These are phyloP conservation scores for Ogataea hybrid DNA, from an alignment of 1,139 yeast species.

Conservation along the genomic window DNA sequence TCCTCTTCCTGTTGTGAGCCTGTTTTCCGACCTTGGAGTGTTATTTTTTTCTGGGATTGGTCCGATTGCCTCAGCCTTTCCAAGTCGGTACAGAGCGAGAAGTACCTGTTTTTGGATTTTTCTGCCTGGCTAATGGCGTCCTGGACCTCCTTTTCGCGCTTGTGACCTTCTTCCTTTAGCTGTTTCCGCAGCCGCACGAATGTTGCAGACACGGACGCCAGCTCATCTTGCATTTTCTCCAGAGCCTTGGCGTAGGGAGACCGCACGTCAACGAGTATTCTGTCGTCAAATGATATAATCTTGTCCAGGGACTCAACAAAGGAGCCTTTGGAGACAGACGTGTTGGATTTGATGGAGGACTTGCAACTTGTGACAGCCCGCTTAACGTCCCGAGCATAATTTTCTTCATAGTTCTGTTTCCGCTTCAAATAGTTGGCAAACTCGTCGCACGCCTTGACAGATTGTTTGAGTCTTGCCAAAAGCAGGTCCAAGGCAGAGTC, in stretches of 20 bases:
- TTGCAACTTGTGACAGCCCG: slow-evolving; percentile 61
- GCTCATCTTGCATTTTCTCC: slow-evolving; percentile 83
- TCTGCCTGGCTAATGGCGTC: slow-evolving; percentile 85
- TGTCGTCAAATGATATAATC: slow-evolving; percentile 76
- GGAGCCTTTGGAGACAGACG: slow-evolving; percentile 60
- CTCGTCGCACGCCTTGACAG: slow-evolving; percentile 81
- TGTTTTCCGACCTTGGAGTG: slow-evolving; percentile 72
- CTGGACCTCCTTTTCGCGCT: slow-evolving; percentile 77
- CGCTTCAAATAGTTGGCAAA: slow-evolving; percentile 75
- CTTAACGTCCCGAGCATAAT: slow-evolving; percentile 69
- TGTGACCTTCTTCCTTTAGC: slow-evolving; percentile 76
- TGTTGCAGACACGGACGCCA: slow-evolving; percentile 67
- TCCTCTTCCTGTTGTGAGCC: slow-evolving; percentile 94
- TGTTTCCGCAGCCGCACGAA: slow-evolving; percentile 70
- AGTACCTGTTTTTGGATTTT: slow-evolving; percentile 82
- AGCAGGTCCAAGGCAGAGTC: slow-evolving; percentile 67
- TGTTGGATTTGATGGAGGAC: slow-evolving; percentile 37
- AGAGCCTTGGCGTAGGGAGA: slow-evolving; percentile 75
- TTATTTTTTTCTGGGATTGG: slow-evolving; percentile 79
- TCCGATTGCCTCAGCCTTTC: slow-evolving; percentile 75
- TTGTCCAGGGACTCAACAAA: slow-evolving; percentile 65
- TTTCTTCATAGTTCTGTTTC: slow-evolving; percentile 77
- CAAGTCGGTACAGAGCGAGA: slow-evolving; percentile 79
- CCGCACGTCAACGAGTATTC: slow-evolving; percentile 62
- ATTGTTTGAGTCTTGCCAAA: slow-evolving; percentile 71